Conservation (phyloP, 192 early-diverging fungal genomes). For the Backusella psychrophila region DNA sequence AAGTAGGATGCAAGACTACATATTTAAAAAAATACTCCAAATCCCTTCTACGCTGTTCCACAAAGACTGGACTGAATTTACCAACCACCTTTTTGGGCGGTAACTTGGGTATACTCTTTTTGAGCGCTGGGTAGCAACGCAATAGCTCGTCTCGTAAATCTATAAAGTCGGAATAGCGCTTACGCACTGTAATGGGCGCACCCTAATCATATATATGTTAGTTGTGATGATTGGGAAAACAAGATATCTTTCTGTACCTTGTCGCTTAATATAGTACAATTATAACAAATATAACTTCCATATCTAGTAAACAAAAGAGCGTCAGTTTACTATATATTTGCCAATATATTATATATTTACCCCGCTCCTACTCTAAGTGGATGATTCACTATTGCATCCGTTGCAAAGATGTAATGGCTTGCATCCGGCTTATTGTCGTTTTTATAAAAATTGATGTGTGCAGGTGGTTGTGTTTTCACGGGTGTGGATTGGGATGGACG, state of each 20-base stretch:
- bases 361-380: conserved; percentile 40
- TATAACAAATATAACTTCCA: conserved; percentile 44
- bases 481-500: conserved; percentile 21
- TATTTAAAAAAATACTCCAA: conserved; percentile 55
- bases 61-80: conserved; percentile 46
- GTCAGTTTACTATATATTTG: background rate
- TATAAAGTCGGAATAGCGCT: conserved; percentile 53
- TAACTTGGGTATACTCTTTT: conserved; percentile 44
- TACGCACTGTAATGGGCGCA: conserved; percentile 36
- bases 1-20: conserved; percentile 46
- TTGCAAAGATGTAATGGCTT: conserved; percentile 23
- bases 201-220: too few relatives aligned
- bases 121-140: conserved; percentile 32
- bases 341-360: background rate
- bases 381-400: conserved; percentile 38
- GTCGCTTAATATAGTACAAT: conserved; percentile 37
- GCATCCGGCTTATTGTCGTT: conserved; percentile 11
- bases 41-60: conserved; percentile 48
- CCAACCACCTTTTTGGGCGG: conserved; percentile 51
- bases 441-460: conserved; percentile 31
- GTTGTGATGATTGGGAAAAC: too few relatives aligned
- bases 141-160: conserved; percentile 36
- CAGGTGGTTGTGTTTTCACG: background rate
- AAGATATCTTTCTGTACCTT: conserved; percentile 36
- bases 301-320: conserved; percentile 12